Evolutionary conservation across 352 stramenopile species (phyloP), one percentile per base, ranked within the genome.

Genomic region (Phytophthora gonapodyides): DNA sequence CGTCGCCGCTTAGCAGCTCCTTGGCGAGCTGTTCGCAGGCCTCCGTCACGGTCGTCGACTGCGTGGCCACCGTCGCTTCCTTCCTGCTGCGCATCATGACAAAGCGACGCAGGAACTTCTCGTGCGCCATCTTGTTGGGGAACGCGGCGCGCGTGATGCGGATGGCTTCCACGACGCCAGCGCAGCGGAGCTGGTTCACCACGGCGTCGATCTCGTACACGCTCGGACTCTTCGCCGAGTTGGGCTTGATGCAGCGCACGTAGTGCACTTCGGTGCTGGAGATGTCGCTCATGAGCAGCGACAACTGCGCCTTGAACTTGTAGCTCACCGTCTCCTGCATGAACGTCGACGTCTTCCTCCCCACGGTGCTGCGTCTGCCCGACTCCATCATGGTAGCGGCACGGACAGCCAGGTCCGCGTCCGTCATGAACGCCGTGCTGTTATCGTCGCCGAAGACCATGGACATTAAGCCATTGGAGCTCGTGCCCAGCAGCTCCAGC

Each of bases 61-160:
- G 61, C 15, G 62, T n/a, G 12, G 55, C 58, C 9, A 57, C 36
- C 6, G 59, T 61, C 37, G 45, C n/a, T 21, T 40, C 42, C 51
- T 73, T 75, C 11, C 61, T 73, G 38, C 69, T 75, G 57, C 75
- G 82, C 69, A 95, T 78, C 47, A 93, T 69, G 21, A 93, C 82
- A 60, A 96, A 96, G 16, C 87, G 82, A 21, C 80, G 78, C 4
- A 96, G 61, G 55, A 94, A 96, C 42, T 89, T 89, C 55, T 96
- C 74, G 71, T 99, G 97, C 24, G 78, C 78, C 65, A 99, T 88
- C 48, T 98, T 98, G 81, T 97, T 97, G 3, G 90, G 90, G 61
- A 96, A 97, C 1, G 90, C 85, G 1, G 87, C 82, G 17, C 90
- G 82, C 42, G 86, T 95, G 54, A 97, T 97, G 19, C 90, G 87